A percentile compares a stretch with the other conserved stretches of the same genome.
phyloP scores from a whole-genome alignment of 768 basidiomycete genomes.

The Phanerochaete sordida region DNA sequence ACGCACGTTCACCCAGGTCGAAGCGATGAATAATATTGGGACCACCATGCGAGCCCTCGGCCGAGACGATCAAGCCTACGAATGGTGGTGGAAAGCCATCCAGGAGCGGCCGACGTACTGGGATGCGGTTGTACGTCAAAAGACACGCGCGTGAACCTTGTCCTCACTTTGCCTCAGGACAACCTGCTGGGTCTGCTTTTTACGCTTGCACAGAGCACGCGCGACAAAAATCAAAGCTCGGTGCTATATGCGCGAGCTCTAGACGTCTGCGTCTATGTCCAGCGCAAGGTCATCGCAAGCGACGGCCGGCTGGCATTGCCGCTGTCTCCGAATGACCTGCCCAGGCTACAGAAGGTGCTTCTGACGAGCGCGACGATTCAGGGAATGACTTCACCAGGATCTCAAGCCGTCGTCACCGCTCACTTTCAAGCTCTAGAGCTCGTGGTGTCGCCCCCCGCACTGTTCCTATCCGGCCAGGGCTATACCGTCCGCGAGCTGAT shows the following conservation, averaged over 20 bases:
- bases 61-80: slow-evolving; percentile 28
- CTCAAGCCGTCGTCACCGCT: slow-evolving; percentile 30
- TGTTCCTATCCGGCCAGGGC: slow-evolving; percentile 15
- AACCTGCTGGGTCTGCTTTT: slow-evolving; percentile 33
- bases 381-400: slow-evolving; percentile 26
- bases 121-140: slow-evolving; percentile 28
- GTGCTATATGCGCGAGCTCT: slow-evolving; percentile 28
- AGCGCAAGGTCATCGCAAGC: slow-evolving; percentile 22
- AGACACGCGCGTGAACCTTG: not conserved
- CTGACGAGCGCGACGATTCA: slow-evolving; percentile 38
- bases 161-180: slow-evolving; percentile 20
- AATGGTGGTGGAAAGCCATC: slow-evolving; percentile 40
- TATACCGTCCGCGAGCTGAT: slow-evolving; percentile 37
- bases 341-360: slow-evolving; percentile 43
- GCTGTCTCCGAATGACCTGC: slow-evolving; percentile 31
- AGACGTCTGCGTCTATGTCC: slow-evolving; percentile 30
- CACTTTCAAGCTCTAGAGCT: slow-evolving; percentile 42
- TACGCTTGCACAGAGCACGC: slow-evolving; percentile 16
- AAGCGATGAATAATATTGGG: slow-evolving; percentile 41
- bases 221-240: slow-evolving; percentile 3
- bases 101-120: slow-evolving; percentile 28
- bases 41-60: slow-evolving; percentile 32
- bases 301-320: slow-evolving; percentile 19
- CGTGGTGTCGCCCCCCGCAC: slow-evolving; percentile 30
- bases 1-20: slow-evolving; percentile 24